Evolutionary conservation across 1,139 yeast species (phyloP), one percentile per base, ranked within the genome.

Genomic region (Tardiomyces blankii): DNA sequence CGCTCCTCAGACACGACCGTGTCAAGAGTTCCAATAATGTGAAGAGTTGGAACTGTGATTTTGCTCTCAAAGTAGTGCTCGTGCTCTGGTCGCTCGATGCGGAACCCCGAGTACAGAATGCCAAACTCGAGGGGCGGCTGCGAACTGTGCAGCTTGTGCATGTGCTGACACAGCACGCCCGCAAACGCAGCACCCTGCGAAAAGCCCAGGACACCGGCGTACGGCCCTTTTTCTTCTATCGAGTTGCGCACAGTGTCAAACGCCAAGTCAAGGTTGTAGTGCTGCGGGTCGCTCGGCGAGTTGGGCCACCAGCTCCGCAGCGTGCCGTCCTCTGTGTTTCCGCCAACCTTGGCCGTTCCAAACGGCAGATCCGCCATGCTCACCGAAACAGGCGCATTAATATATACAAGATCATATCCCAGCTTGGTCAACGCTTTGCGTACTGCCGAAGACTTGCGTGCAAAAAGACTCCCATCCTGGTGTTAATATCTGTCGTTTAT

Each of bases 151-250:
- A 63, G 45, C 8, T 56, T 49, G 18, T 54, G 55, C 40, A 59
- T 54, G 39, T 51, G 46, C 28, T 57, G 57, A 45, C 68, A 59
- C 38, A 60, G 51, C 2, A 60, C 49, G 5, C 68, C 78, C 1
- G 93, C 77, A 60, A 91, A 67, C 3, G 94, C 95, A 1, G 96
- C 93, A 51, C 98, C 98, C 63, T 91, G 97, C 18, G 93, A 82
- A 61, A 89, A 91, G 2, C 96, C 97, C 46, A 91, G 67, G 27
- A 89, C 71, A 2, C 96, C 97, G 47, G 80, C 82, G 58, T 82
- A 88, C 0, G 97, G 97, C 0, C 97, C 97, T 51, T 87, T 72
- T 49, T 70, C 66, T 42, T 71, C 68, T 52, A 86, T 78, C 47
- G 80, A 72, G 1, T 69, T 63, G 25, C 71, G 66, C 21, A 89